Evolutionary conservation across 2,329 filamentous ascomycete genomes (phyloP), one percentile per base, ranked within the genome.

Genomic region (Botrytis medusae): DNA sequence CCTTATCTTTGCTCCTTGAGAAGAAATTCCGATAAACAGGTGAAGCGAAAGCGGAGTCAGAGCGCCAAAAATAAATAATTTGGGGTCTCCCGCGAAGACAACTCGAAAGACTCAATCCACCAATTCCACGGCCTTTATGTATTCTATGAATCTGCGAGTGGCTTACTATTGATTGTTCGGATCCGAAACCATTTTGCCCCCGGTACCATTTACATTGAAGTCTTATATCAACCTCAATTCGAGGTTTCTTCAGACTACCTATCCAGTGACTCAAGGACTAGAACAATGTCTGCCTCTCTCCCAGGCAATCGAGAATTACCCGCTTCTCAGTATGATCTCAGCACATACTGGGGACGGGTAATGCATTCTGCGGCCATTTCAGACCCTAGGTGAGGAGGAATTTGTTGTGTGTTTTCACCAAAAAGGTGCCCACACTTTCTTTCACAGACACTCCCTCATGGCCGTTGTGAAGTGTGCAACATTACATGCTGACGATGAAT

Each of bases 291-390:
- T 73, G 85, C 90, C 74, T 91, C 90, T 37, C 83, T 92, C 46
- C 89, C 89, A 67, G 90, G 90, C 74, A 84, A 84, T 79, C 92
- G 95, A 82, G 94, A 97, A 83, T 87, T 98, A 77, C 96, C 96
- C 75, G 90, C 91, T 73, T 99, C 96, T 72, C 94, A 94, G 83
- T 95, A 97, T 88, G 93, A 99, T 82, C 87, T 99, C 80, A 89
- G 84, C 81, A 98, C 95, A 64, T 99, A 99, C 85, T 96, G 93
- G 93, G 96, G 96, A 77, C 91, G 96, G 74, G 96, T 98, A 80
- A 90, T 89, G 84, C 95, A 99, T 85, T 91, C 94, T 29, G 92
- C 93, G 75, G 91, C 95, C 79, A 90, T 99, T 79, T 92, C 95
- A 81, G 96, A 99, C 86, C 96, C 96, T 78, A 96, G 95, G 95